Percentiles rank a stretch among this genome's conserved stretches.
Evolutionary conservation across 768 basidiomycete species (phyloP).

Genomic region (Agaricus blazei): DNA sequence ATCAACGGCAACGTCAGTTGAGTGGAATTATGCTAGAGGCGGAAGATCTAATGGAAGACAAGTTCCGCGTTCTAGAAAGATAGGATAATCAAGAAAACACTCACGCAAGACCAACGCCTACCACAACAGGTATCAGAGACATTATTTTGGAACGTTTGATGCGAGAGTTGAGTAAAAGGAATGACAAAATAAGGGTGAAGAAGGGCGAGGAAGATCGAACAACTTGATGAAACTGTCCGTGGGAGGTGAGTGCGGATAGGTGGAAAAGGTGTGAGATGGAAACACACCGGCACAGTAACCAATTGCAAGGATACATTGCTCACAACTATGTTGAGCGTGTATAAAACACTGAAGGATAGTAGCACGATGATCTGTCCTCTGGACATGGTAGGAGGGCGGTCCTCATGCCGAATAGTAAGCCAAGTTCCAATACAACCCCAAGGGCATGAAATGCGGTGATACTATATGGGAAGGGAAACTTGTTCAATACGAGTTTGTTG

Average conservation of each 20-base stretch:
- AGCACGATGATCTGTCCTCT: constrained; percentile 57
- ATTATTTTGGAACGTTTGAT: constrained; percentile 60
- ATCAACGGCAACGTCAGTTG: background rate
- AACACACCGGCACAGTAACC: constrained; percentile 83
- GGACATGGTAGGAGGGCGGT: constrained; percentile 29
- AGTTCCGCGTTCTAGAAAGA: too few relatives aligned
- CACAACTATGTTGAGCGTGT: constrained; percentile 91
- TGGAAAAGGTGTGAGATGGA: background rate
- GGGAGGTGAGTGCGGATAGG: background rate
- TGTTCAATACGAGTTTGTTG: constrained; percentile 90
- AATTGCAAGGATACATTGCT: constrained; percentile 88
- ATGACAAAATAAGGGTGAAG: constrained; percentile 81
- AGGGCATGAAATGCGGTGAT: constrained; percentile 90
- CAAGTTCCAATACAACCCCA: constrained; percentile 81
- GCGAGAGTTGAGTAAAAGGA: constrained; percentile 56
- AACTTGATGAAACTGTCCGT: constrained; percentile 87
- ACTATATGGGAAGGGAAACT: constrained; percentile 94
- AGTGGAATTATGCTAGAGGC: background rate
- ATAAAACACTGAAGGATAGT: constrained; percentile 80
- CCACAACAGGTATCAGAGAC: constrained; percentile 79
- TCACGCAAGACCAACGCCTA: constrained; percentile 89
- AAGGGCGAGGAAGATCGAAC: constrained; percentile 90
- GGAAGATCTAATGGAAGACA: background rate
- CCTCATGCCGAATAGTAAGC: constrained; percentile 40
- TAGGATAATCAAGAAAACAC: constrained; percentile 18